phyloP scores from a whole-genome alignment of 768 basidiomycete species.

The Tephrocybe rancida region DNA sequence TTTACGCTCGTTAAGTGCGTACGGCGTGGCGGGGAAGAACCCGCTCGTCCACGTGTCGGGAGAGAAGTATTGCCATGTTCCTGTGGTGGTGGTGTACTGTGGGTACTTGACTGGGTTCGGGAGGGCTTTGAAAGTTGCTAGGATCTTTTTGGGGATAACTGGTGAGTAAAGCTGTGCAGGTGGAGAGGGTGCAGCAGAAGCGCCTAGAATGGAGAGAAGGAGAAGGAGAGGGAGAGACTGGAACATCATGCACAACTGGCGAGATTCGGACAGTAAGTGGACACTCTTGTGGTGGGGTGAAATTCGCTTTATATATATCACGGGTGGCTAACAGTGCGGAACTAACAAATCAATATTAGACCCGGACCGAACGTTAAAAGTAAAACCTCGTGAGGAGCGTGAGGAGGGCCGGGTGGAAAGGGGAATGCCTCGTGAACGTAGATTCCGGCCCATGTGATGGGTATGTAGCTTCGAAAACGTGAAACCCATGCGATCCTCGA shows the following conservation, averaged over 20 bases:
- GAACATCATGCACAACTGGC: too few relatives aligned
- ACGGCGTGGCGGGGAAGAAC: conserved; percentile 65
- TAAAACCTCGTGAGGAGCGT: background rate
- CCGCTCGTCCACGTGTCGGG: conserved; percentile 72
- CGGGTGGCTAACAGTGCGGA: conserved; percentile 1
- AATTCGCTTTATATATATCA: conserved; percentile 6
- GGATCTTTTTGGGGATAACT: conserved; percentile 58
- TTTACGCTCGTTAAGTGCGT: conserved; percentile 59
- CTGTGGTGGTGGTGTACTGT: conserved; percentile 54
- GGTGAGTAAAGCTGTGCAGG: conserved; percentile 60
- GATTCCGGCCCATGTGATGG: background rate
- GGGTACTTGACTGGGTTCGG: conserved; percentile 37
- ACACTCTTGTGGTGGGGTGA: too few relatives aligned
- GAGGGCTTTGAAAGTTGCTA: conserved; percentile 50
- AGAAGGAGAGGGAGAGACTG: conserved; percentile 11
- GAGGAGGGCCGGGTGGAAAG: background rate
- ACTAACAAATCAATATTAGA: background rate
- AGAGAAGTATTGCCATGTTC: conserved; percentile 54
- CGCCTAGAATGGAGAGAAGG: conserved; percentile 16
- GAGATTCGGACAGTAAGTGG: too few relatives aligned
- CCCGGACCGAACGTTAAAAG: conserved; percentile 22
- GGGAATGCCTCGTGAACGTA: conserved; percentile 12
- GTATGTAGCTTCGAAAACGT: background rate
- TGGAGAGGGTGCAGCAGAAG: conserved; percentile 25
- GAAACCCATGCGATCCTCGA: background rate